A percentile compares a stretch with the other conserved stretches of the same genome.
Evolutionary conservation across 1,284 basidiomycete genomes (phyloP).

Genomic region (Tylopilus sp.): DNA sequence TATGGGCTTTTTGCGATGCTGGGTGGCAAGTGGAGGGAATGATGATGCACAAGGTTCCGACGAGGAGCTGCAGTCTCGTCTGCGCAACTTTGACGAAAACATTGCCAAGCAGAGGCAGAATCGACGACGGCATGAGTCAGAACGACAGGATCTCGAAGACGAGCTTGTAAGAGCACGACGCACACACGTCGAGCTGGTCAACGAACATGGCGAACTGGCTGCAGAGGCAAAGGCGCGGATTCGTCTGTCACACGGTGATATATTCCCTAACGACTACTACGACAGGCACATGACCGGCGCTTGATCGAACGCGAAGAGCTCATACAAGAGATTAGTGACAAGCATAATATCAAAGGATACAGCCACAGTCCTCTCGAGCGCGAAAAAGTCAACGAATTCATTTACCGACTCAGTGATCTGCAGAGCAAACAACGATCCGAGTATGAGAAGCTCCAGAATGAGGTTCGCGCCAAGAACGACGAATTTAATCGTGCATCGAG

Average conservation of each 20-base stretch:
- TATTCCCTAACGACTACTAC: not conserved
- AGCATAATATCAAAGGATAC: constrained; percentile 74
- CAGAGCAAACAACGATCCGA: constrained; percentile 53
- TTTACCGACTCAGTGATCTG: constrained; percentile 54
- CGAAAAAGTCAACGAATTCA: constrained; percentile 69
- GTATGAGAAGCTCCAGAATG: constrained; percentile 60
- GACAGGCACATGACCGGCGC: constrained; percentile 75
- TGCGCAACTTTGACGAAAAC: constrained; percentile 71
- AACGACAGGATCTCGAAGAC: constrained; percentile 62
- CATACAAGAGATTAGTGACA: constrained; percentile 67
- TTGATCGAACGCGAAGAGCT: constrained; percentile 69
- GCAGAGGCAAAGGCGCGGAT: constrained; percentile 60
- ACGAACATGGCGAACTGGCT: constrained; percentile 56
- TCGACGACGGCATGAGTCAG: constrained; percentile 44
- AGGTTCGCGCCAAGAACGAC: constrained; percentile 50
- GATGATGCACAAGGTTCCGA: constrained; percentile 57
- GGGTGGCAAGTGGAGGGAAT: not conserved
- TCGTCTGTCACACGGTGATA: not conserved
- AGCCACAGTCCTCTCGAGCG: constrained; percentile 61
- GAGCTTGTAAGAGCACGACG: constrained; percentile 51
- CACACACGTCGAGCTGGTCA: constrained; percentile 54
- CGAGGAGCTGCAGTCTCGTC: constrained; percentile 67
- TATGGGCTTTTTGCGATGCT: constrained; percentile 27
- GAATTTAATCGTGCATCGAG: constrained; percentile 56
- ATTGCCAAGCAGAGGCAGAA: constrained; percentile 53